Evolutionary conservation across 331 rosid species (phyloP), one percentile per base, ranked within the genome.

Genomic region (Arachis monticola): DNA sequence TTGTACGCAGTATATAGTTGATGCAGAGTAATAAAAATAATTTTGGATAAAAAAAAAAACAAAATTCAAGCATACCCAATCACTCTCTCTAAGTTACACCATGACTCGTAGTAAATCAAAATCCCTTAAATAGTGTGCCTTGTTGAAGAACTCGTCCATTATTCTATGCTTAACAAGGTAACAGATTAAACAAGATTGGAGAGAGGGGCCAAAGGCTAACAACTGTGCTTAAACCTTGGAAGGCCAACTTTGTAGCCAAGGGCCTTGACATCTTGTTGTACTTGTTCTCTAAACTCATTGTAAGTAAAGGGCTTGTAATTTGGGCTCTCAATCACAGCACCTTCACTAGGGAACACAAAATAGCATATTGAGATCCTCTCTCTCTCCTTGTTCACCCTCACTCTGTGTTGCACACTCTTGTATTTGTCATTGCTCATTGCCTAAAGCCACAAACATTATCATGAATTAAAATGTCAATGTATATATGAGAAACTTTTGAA

Each of bases 281-380:
- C 93, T 72, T 89, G 90, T 6, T 75, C 86, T 45, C 83, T 87
- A 59, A 91, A 91, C 8, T 91, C 88, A 11, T 66, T 66, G 58
- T 91, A 89, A 5, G 87, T 91, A 46, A 91, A 91, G 1, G 97
- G 90, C 69, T 67, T 87, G 84, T 91, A 89, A 31, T 86, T 84
- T 14, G 89, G 81, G 82, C 93, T 91, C 46, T 79, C 79, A 69
- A 91, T 87, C 60, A 86, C 82, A 72, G 60, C 72, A 0, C 48
- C 85, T 32, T 87, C 90, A 5, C 38, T 84, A 0, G 93, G 97
- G 22, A 89, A 91, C 69, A 86, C 93, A 72, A 92, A 92, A 73
- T 89, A 88, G 82, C 97, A 86, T 7, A 84, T 53, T 40, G 97
- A 92, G 0, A 87, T 48, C 61, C 91, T 60, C 14, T 89, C 97